Evolutionary conservation across 2,329 filamentous ascomycete species (phyloP), one percentile per base, ranked within the genome.

Genomic region (Monilinia aucupariae): DNA sequence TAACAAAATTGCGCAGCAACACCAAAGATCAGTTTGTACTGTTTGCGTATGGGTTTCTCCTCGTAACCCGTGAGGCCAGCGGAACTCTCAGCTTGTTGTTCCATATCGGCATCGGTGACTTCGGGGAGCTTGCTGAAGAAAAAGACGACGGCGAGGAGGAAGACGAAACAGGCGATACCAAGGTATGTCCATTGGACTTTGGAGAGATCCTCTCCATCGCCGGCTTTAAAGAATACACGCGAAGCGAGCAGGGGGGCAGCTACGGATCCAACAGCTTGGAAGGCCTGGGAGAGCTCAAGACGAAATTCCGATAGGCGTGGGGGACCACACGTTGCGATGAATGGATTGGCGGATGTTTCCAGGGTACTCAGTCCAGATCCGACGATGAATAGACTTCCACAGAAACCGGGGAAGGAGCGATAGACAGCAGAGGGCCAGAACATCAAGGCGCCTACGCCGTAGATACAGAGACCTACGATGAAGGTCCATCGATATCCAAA

Each of bases 101-200:
- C 79, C 37, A 85, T 68, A 2, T 82, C 81, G 27, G 60, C 60
- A 43, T 84, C 63, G 76, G 76, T 3, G 79, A 78, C 65, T 82
- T 77, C 85, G 0, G 85, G 84, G 2, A 87, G 75, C 0, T 84
- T 84, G 77, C 86, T 83, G 70, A 87, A 87, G 72, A 83, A 88
- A 72, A 88, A 86, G 69, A 87, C 82, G 9, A 87, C 76, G 0
- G 85, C 89, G 7, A 94, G 79, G 5, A 83, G 77, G 61, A 87
- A 89, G 64, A 89, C 90, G 61, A 91, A 86, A 47, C 86, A 78
- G 0, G 89, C 91, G 65, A 93, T 89, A 58, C 86, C 88, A 34
- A 93, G 81, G 68, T 93, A 94, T 0, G 90, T 90, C 87, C 88
- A 94, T 75, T 94, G 90, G 1, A 93, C 89, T 64, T 87, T 80